Base-by-base conservation (phyloP, 2,329 filamentous ascomycete species). In the Cladobotryum mycophilum region DNA sequence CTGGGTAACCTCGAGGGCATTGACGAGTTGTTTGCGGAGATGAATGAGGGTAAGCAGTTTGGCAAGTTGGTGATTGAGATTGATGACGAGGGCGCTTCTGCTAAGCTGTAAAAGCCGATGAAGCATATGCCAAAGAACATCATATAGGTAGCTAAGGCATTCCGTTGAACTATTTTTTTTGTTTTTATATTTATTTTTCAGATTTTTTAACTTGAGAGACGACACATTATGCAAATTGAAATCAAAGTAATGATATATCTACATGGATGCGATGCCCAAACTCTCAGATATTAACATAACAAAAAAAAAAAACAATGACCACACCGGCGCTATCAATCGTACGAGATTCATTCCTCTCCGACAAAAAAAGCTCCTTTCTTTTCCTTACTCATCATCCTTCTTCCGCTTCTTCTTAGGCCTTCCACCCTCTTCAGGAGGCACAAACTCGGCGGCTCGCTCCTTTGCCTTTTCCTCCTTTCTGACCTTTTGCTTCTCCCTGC, bases 401-500 rank as follows among this genome's bases (percentile, higher is more conserved):
- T 81, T 82, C 61, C 78, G 76, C 71, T 84, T 84, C 72, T 80
- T 82, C 60, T 79, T 82, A 60, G 81, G 81, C 47, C 75, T 77
- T 18, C 72, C 76, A 22, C 80, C 76, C 70, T 97, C 93, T 63
- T 88, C 84, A 5, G 93, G 93, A 7, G 92, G 85, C 51, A 95
- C 80, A 68, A 91, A 97, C 49, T 93, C 89, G 66, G 86, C 84
- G 67, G 89, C 85, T 53, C 90, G 79, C 73, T 93, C 88, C 68
- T 85, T 86, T 72, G 86, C 80, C 79, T 89, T 95, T 68, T 95
- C 89, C 57, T 86, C 86, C 76, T 90, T 92, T 76, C 91, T 92
- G 69, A 83, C 78, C 70, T 83, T 86, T 73, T 96, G 91, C 70
- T 86, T 85, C 67, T 95, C 89, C 64, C 89, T 80, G 58, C 89